A percentile compares a stretch with the other conserved stretches of the same genome.
Evolutionary conservation across 345 rosid species (phyloP).

Genomic region (Camelina neglecta): DNA sequence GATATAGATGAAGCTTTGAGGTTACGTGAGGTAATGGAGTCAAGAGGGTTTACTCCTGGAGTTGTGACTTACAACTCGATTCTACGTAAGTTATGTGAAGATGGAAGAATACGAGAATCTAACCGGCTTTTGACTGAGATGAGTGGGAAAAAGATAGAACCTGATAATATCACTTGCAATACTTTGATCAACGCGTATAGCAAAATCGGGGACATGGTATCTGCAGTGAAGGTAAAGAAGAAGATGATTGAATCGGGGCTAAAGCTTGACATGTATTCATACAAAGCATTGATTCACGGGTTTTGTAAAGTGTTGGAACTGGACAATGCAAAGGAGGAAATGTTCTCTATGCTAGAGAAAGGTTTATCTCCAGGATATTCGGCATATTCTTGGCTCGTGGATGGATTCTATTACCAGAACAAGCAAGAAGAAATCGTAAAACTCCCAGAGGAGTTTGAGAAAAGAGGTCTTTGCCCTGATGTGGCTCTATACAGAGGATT

Average conservation of each 20-base stretch:
- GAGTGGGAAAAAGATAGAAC: slow-evolving; percentile 72
- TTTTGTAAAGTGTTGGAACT: slow-evolving; percentile 73
- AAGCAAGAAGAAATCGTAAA: slow-evolving; percentile 55
- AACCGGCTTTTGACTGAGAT: slow-evolving; percentile 78
- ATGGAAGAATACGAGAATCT: slow-evolving; percentile 83
- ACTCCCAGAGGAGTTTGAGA: slow-evolving; percentile 65
- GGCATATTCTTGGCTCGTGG: slow-evolving; percentile 84
- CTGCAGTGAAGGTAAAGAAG: slow-evolving; percentile 83
- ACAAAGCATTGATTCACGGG: slow-evolving; percentile 83
- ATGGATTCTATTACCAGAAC: slow-evolving; percentile 60
- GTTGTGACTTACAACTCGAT: slow-evolving; percentile 82
- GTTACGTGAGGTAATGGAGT: slow-evolving; percentile 70
- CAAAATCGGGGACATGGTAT: slow-evolving; percentile 77
- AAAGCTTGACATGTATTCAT: slow-evolving; percentile 66
- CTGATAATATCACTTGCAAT: slow-evolving; percentile 88
- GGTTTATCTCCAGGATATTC: slow-evolving; percentile 82
- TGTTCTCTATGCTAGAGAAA: slow-evolving; percentile 70
- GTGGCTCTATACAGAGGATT: slow-evolving; percentile 80
- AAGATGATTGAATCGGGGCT: slow-evolving; percentile 84
- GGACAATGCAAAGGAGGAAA: slow-evolving; percentile 72
- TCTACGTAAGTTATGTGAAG: slow-evolving; percentile 77
- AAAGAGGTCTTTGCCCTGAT: slow-evolving; percentile 61
- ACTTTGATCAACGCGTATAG: slow-evolving; percentile 89
- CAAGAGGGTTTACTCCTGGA: slow-evolving; percentile 70
- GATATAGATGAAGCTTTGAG: slow-evolving; percentile 78